Evolutionary conservation across 1,139 yeast species (phyloP).

Genomic region (Pichia sp.): DNA sequence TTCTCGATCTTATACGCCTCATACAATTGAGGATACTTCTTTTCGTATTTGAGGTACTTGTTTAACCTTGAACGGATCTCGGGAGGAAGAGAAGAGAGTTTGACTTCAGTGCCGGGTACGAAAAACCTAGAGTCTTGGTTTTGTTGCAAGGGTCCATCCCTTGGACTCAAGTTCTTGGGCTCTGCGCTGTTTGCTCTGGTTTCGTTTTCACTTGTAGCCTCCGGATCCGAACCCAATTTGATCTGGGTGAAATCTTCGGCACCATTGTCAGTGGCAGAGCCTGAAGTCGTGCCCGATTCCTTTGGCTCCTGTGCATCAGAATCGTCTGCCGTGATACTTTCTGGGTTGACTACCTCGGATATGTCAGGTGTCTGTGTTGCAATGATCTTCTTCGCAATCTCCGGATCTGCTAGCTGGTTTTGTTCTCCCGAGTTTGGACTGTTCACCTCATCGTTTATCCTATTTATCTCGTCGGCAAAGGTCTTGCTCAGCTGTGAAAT

Average conservation of each 20-base stretch:
- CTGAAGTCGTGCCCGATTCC: too few species aligned
- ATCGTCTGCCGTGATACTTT: constrained; percentile 28
- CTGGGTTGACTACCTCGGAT: constrained; percentile 43
- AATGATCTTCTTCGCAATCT: constrained; percentile 28
- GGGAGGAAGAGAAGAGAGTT: constrained; percentile 35
- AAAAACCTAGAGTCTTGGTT: constrained; percentile 1
- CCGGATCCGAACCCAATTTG: neutral
- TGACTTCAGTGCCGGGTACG: constrained; percentile 34
- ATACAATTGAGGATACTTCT: constrained; percentile 75
- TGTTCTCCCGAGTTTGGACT: constrained; percentile 22
- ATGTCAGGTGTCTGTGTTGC: constrained; percentile 44
- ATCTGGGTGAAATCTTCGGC: neutral
- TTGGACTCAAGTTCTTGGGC: neutral
- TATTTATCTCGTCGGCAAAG: constrained; percentile 52
- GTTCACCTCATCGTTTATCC: constrained; percentile 30
- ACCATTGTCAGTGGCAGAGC: neutral
- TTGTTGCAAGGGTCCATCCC: too few species aligned
- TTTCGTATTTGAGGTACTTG: constrained; percentile 83
- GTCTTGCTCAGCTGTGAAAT: constrained; percentile 61
- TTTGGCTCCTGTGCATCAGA: neutral
- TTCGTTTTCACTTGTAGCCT: neutral
- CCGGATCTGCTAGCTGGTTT: constrained; percentile 23
- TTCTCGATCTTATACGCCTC: constrained; percentile 85
- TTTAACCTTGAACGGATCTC: constrained; percentile 52
- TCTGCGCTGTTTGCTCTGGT: neutral